Conservation (phyloP, 2,329 filamentous ascomycete genomes). For the Coniochaeta ligniaria region DNA sequence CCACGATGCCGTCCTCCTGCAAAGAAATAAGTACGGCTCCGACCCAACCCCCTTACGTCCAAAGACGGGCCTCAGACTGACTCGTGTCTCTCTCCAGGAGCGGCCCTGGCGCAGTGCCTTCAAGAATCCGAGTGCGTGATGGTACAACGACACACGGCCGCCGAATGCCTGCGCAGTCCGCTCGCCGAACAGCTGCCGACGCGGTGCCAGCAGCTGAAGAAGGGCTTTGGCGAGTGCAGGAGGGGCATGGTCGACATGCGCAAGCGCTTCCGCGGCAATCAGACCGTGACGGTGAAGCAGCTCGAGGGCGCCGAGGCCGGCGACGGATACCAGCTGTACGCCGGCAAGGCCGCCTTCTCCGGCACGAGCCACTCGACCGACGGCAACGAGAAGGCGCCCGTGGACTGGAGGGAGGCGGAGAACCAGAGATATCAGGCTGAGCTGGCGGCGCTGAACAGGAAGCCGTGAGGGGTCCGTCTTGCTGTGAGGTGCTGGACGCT, state of each 20-base stretch:
- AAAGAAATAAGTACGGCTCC: constrained; percentile 82
- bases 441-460: constrained; percentile 15
- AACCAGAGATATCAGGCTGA: constrained; percentile 51
- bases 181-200: constrained; percentile 75
- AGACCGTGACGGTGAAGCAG: constrained; percentile 63
- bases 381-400: constrained; percentile 55
- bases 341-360: constrained; percentile 63
- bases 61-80: constrained; percentile 1
- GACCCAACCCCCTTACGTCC: constrained; percentile 3
- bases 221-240: constrained; percentile 91
- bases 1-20: constrained; percentile 78
- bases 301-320: constrained; percentile 54
- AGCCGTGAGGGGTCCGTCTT: background rate
- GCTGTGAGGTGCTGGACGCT: background rate
- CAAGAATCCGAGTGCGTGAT: constrained; percentile 96
- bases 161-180: constrained; percentile 81
- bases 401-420: constrained; percentile 58
- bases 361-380: constrained; percentile 57
- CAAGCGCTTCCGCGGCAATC: constrained; percentile 93
- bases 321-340: constrained; percentile 67
- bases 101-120: constrained; percentile 87
- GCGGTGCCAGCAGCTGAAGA: constrained; percentile 87
- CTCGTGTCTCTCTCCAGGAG: constrained; percentile 48
- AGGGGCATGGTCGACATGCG: constrained; percentile 97
- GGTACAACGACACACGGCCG: constrained; percentile 76